Evolutionary conservation across 1,284 basidiomycete species (phyloP), one percentile per base, ranked within the genome.

Genomic region (Austroboletus novae-zelandiae): DNA sequence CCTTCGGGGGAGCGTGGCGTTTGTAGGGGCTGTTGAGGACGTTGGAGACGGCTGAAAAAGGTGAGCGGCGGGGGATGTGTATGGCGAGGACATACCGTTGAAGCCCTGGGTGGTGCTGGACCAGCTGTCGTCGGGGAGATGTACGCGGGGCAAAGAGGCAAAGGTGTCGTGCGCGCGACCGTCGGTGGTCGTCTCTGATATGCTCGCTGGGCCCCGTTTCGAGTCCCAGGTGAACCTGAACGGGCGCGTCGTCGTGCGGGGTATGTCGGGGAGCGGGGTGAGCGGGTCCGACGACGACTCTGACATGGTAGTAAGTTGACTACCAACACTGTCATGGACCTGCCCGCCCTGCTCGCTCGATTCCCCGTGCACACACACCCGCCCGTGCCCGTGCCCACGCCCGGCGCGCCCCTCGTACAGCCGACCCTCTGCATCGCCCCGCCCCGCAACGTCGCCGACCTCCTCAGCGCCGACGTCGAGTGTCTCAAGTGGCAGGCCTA

Each of bases 21-120:
- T 86, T 91, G 62, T 89, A 87, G 2, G 93, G 93, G 62, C 89
- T 92, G 61, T 92, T 93, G 49, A 95, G 79, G 10, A 89, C 84
- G 9, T 83, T 86, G 9, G 86, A 87, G 53, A 89, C 85, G 23
- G 86, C 86, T 81, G 53, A 32, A 39, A 10, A 27, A 48, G 25
- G 46, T 49, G 40, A 34, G 53, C 23, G 36, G 17, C 49, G 25
- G 20, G 45, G 45, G 15, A 44, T 42, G 32, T 40, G 40, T 31
- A 45, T 30, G 34, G 43, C 32, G 20, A 25, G 15, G 14, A 68
- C 79, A 48, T 63, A 86, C 88, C 88, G 63, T 91, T 83, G 69
- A 91, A 90, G 5, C 88, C 87, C 60, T 87, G 83, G 40, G 76
- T 80, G n/a, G 84, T 72, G 62, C 86, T 88, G 57, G 85, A 88